Conservation (phyloP, 768 basidiomycete genomes). For the Pleurotus tuoliensis region DNA sequence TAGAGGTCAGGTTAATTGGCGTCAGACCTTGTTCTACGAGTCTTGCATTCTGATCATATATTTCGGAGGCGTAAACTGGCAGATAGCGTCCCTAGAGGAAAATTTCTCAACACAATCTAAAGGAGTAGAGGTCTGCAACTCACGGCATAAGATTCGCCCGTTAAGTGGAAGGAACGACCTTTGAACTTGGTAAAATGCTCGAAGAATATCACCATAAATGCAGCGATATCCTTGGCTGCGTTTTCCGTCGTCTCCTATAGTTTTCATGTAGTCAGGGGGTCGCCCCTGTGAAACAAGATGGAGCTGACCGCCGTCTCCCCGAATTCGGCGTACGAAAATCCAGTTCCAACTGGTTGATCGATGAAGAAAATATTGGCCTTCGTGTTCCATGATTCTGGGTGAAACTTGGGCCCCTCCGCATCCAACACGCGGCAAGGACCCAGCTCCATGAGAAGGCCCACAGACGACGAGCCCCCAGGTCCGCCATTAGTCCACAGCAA, state of each 20-base stretch:
- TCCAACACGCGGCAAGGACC: slow-evolving; percentile 66
- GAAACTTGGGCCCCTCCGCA: slow-evolving; percentile 44
- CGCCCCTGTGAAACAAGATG: not conserved
- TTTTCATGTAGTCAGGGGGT: slow-evolving; percentile 4
- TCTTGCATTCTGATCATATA: slow-evolving; percentile 66
- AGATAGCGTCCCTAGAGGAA: slow-evolving; percentile 57
- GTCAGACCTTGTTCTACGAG: slow-evolving; percentile 49
- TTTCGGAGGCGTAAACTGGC: slow-evolving; percentile 73
- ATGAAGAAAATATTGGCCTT: slow-evolving; percentile 62
- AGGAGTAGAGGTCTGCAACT: slow-evolving; percentile 17
- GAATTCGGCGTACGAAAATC: slow-evolving; percentile 61
- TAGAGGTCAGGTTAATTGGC: slow-evolving; percentile 60
- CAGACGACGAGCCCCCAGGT: slow-evolving; percentile 36
- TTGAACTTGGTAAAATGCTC: slow-evolving; percentile 71
- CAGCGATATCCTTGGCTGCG: slow-evolving; percentile 65
- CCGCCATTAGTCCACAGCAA: slow-evolving; percentile 57
- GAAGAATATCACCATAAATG: slow-evolving; percentile 70
- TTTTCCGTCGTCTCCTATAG: slow-evolving; percentile 58
- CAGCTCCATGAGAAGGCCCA: slow-evolving; percentile 74
- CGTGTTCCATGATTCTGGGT: slow-evolving; percentile 64
- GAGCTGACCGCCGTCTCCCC: slow-evolving; percentile 52
- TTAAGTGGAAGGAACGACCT: slow-evolving; percentile 59
- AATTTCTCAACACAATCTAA: not conserved
- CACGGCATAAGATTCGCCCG: slow-evolving; percentile 78
- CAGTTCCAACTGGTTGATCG: slow-evolving; percentile 59